Base-by-base conservation (phyloP, 805 yeast species). In the Kodamaea neixiangensis region DNA sequence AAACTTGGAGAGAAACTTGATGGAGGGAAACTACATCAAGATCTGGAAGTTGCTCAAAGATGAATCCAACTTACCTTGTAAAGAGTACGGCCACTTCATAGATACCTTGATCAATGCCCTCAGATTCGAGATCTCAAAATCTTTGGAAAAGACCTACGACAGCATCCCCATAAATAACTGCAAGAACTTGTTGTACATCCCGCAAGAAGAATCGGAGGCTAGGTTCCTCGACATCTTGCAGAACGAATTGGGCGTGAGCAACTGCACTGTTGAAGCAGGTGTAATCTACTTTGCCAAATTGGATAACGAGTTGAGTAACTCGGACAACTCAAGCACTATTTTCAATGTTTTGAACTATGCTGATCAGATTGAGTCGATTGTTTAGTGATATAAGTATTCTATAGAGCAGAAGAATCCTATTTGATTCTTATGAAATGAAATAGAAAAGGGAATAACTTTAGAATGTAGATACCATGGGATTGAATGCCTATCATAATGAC, bases 11-110 rank as follows among this genome's bases (percentile, higher is more conserved):
- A 85, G 89, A 57, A 89, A 96, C 87, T 80, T 94, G 57, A 90
- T 93, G 86, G 98, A 94, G 71, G 99, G 99, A 40, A 87, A 93
- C 57, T 94, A 92, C 69, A 94, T 90, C 68, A 89, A 89, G 68
- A 93, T 92, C 43, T 88, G 94, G 87, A 85, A 82, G 58, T 78
- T 88, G 49, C 78, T 87, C 56, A 82, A 85, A 47, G 80, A 82
- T 53, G 75, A 76, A 49, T 59, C 71, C 35, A 73, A 72, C 61
- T 83, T 85, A 57, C 85, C 86, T 21, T 79, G 83, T 57, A 81
- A 83, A 51, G 98, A 94, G 67, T 92, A 85, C 67, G 80, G 80
- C 52, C 78, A 89, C 44, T 89, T 93, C 68, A 87, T 90, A 52
- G 84, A 80, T 51, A 84, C 87, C 17, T 77, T 92, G 64, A 80